Base-by-base conservation (phyloP, 2,329 filamentous ascomycete species). In the Fusarium clavum region DNA sequence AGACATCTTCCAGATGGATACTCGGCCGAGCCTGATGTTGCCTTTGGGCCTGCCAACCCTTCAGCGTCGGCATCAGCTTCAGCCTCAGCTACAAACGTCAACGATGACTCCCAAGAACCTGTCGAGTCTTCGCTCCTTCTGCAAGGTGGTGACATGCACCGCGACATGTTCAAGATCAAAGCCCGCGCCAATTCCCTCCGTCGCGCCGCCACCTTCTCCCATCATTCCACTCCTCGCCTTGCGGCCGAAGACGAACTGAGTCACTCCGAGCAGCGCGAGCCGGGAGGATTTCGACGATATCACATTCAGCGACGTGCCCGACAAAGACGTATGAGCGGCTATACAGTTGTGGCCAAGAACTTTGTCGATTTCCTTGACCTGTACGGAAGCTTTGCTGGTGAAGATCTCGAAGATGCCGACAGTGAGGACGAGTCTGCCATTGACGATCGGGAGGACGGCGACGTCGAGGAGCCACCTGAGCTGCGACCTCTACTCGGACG, bases 91-190 rank as follows among this genome's bases (percentile, higher is more conserved):
- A 51, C 69, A 38, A 67, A 57, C 27, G 43, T 61, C 46, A 68
- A 67, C 13, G 64, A 66, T 13, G 55, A 61, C 54, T 57, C 69
- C 38, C 70, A 72, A 25, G 87, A 91, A 64, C 64, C 70, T n/a
- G 65, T 80, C 34, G 79, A 81, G 58, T 93, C 91, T 3, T 94
- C 92, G 0, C 82, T 94, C 56, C 88, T 84, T 62, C 83, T 94
- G 5, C 91, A 92, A 75, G 92, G 92, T 54, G 92, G 92, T 43
- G 92, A 94, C 74, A 91, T 94, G 24, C 92, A 94, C 77, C 89
- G 92, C 34, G 91, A 93, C 73, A 86, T 94, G 34, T 94, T 92
- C 85, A 91, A 88, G 76, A 89, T 93, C 73, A 88, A 90, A 66
- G 88, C 89, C 18, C 84, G 88, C 41, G 80, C 79, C 30, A 78